Conservation (phyloP, 768 basidiomycete genomes). For the Boletus reticuloceps region DNA sequence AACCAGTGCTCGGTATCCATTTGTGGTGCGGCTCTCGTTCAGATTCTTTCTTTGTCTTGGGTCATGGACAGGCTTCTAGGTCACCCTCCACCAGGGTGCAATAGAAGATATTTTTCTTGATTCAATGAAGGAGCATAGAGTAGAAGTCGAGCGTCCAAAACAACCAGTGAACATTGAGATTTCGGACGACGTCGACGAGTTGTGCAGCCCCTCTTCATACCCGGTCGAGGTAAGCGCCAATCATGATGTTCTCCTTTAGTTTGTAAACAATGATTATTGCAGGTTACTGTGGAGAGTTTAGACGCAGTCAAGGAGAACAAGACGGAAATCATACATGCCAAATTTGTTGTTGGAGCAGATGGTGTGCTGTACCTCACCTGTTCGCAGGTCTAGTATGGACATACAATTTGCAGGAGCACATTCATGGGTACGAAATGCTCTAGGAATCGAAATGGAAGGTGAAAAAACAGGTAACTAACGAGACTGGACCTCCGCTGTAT, state of each 20-base stretch:
- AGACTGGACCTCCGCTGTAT: neutral
- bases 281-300: neutral
- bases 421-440: neutral
- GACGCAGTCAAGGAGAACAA: neutral
- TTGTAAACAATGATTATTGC: too few species aligned
- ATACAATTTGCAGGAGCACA: neutral
- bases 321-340: neutral
- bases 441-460: neutral
- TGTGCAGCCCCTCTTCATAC: neutral
- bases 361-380: neutral
- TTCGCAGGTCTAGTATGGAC: neutral
- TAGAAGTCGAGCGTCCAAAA: neutral
- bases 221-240: too few species aligned
- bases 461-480: neutral
- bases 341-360: neutral
- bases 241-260: too few species aligned
- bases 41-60: neutral
- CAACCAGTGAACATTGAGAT: neutral
- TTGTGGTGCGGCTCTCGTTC: neutral
- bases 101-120: neutral
- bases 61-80: neutral
- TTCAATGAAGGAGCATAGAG: neutral
- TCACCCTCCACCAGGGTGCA: neutral
- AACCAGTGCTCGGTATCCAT: neutral
- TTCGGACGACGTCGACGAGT: neutral